Conservation (phyloP, 1,139 yeast species). For the Eremothecium sinecaudum region DNA sequence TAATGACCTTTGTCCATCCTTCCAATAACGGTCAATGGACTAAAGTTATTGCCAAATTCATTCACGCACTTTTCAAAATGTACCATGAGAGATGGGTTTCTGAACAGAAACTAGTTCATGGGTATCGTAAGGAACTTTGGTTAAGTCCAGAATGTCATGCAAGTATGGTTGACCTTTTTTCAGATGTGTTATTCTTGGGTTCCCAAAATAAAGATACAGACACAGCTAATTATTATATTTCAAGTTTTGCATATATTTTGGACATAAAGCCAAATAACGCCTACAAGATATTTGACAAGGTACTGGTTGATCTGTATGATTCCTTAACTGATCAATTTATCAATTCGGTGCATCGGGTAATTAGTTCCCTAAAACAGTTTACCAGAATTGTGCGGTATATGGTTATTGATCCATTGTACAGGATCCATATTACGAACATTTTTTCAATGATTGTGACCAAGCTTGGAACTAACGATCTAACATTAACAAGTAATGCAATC, state of each 20-base stretch:
- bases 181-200: slow-evolving; percentile 54
- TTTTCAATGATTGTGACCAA: slow-evolving; percentile 67
- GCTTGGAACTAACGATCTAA: slow-evolving; percentile 79
- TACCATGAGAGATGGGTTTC: slow-evolving; percentile 49
- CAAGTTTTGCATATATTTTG: slow-evolving; percentile 55
- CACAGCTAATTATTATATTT: slow-evolving; percentile 51
- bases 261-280: slow-evolving; percentile 44
- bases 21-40: slow-evolving; percentile 88
- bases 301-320: slow-evolving; percentile 71
- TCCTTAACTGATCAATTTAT: slow-evolving; percentile 68
- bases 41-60: slow-evolving; percentile 52
- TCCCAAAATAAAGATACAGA: slow-evolving; percentile 64
- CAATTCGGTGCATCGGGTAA: slow-evolving; percentile 73
- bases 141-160: slow-evolving; percentile 41
- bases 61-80: slow-evolving; percentile 46
- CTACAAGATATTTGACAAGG: slow-evolving; percentile 47
- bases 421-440: slow-evolving; percentile 73
- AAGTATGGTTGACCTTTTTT: slow-evolving; percentile 41
- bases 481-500: slow-evolving; percentile 61
- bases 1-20: slow-evolving; percentile 86
- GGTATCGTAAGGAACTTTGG: slow-evolving; percentile 28
- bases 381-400: slow-evolving; percentile 60
- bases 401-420: slow-evolving; percentile 52
- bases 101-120: slow-evolving; percentile 34
- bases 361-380: slow-evolving; percentile 61